Base-by-base conservation (phyloP, 176 grass and related monocot genomes). In the Calamus simplicifolius region DNA sequence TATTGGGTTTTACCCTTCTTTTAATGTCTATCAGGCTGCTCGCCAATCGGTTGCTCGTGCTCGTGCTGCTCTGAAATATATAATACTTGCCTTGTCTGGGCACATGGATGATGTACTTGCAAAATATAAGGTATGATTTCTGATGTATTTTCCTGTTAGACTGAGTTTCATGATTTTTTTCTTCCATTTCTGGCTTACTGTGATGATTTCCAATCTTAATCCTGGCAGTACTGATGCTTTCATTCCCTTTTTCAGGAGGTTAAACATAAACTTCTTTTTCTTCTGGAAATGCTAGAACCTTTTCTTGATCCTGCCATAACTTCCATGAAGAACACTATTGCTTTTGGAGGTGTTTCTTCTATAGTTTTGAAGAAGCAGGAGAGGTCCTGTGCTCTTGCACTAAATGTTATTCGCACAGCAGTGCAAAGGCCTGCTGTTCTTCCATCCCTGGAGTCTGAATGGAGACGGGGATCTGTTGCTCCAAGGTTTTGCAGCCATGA, bases 261-360 rank as follows among this genome's bases (percentile, higher is more conserved):
- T 51, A 90, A 90, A 68, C 80, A 85, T 79, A 85, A 79, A 67
- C 59, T 96, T 58, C 91, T 96, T 79, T 96, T 96, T 72, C 64
- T 96, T 70, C 52, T 90, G 74, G 86, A 96, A 83, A 90, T 96
- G 91, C 78, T 96, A 49, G 91, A 96, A 70, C 86, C 80, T 57
- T 90, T 77, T 75, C 70, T 90, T 6, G 68, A 90, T 57, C 91
- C 84, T 73, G 69, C 80, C 66, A 84, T 86, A 68, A 73, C 52
- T 74, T 54, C 66, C 30, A 79, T 64, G 57, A 72, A 77, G 60
- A 72, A 85, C 54, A 82, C 61, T 67, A 55, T 84, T 59, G 53
- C 72, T 56, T 90, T 87, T 81, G 77, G 75, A 70, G 80, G 72
- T 63, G 69, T 79, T 55, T 82, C 86, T 77, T 25, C 71, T 67